These are phyloP conservation scores for Parietichytrium sp. DNA, from an alignment of 108 stramenopile genomes.

Conservation along the genomic window DNA sequence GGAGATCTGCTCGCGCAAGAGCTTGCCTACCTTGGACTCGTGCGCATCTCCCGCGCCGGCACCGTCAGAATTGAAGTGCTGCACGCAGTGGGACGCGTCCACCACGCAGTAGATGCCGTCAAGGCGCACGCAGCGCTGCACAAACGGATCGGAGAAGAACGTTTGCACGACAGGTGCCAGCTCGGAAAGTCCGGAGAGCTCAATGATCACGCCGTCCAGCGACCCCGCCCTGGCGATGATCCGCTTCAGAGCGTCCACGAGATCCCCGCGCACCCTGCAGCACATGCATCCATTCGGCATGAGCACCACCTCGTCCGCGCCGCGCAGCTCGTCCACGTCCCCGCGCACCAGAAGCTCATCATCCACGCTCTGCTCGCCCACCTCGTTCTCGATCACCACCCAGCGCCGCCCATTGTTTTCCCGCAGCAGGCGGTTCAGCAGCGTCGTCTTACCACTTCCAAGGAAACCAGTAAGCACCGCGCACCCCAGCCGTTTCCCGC, in stretches of 20 bases:
- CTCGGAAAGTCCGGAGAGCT: slow-evolving; percentile 90
- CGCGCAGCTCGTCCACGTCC: slow-evolving; percentile 65
- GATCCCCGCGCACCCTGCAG: slow-evolving; percentile 95
- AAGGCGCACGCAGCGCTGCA: slow-evolving; percentile 41
- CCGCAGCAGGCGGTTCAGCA: slow-evolving; percentile 96
- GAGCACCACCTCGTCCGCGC: slow-evolving; percentile 90
- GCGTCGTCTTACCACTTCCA: slow-evolving; percentile 93
- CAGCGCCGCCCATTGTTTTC: slow-evolving; percentile 82
- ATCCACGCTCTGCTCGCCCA: slow-evolving; percentile 73
- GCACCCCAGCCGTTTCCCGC: slow-evolving; percentile 49
- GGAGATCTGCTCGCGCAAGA: slow-evolving; percentile 88
- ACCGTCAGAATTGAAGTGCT: slow-evolving; percentile 40
- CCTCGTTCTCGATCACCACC: slow-evolving; percentile 98
- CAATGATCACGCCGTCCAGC: slow-evolving; percentile 88
- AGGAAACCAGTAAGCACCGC: slow-evolving; percentile 65
- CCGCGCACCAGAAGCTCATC: slow-evolving; percentile 17
- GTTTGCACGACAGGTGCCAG: slow-evolving; percentile 95
- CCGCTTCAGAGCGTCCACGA: slow-evolving; percentile 87
- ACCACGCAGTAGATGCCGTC: slow-evolving; percentile 40
- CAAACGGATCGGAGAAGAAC: slow-evolving; percentile 49
- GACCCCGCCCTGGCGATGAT: slow-evolving; percentile 79
- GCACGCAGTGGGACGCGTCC: slow-evolving; percentile 33
- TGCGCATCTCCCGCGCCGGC: neutral
- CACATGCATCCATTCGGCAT: slow-evolving; percentile 99
- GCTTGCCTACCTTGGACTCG: slow-evolving; percentile 67